These are phyloP conservation scores for Cryptococcus sp. DNA, from an alignment of 1,284 basidiomycete genomes.

Conservation along the genomic window DNA sequence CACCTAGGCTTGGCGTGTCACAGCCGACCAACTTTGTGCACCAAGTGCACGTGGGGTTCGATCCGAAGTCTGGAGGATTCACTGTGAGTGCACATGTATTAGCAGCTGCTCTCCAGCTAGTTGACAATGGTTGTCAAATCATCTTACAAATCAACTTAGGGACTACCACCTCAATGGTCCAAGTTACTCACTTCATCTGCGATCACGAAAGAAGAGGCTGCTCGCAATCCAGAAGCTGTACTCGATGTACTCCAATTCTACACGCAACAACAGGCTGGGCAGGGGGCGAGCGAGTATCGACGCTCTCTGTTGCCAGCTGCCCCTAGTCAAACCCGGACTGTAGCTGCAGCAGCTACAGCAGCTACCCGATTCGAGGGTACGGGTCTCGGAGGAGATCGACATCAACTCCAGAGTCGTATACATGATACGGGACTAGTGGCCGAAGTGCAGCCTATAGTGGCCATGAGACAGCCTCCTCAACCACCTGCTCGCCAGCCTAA, in stretches of 20 bases:
- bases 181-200: constrained; percentile 92
- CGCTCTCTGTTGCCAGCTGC: constrained; percentile 12
- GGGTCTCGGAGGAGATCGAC: constrained; percentile 64
- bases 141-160: constrained; percentile 53
- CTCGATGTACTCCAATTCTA: constrained; percentile 98
- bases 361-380: constrained; percentile 79
- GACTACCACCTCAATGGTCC: constrained; percentile 95
- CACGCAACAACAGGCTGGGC: constrained; percentile 79
- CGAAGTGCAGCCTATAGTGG: too few species aligned
- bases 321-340: constrained; percentile 53
- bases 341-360: constrained; percentile 27
- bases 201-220: constrained; percentile 96
- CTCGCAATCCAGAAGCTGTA: constrained; percentile 93
- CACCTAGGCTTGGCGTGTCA: constrained; percentile 87
- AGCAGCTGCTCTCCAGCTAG: neutral
- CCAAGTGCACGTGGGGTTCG: constrained; percentile 97
- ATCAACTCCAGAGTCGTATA: constrained; percentile 5
- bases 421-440: neutral
- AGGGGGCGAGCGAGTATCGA: constrained; percentile 23
- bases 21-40: constrained; percentile 97
- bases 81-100: constrained; percentile 58
- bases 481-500: too few species aligned
- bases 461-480: too few species aligned
- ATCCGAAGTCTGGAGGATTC: constrained; percentile 88
- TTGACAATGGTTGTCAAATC: neutral